Percentiles rank a stretch among this genome's conserved stretches.
phyloP scores from a whole-genome alignment of 2,329 filamentous ascomycete species.

The Exophiala xenobiotica region DNA sequence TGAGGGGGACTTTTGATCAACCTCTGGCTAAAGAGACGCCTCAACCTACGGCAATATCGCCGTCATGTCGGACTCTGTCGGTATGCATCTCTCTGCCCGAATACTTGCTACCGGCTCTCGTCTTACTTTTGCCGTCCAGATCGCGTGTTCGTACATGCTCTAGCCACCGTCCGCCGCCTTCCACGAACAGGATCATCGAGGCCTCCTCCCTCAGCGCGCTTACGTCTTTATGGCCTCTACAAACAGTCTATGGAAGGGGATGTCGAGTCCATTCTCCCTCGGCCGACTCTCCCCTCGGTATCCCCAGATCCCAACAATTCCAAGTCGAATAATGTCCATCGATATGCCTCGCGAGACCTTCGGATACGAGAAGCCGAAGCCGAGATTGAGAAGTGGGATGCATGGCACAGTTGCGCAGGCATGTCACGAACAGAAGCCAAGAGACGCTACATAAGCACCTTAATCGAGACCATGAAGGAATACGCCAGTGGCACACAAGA shows the following conservation, averaged over 20 bases:
- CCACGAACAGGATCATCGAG: constrained; percentile 87
- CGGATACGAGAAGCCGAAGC: constrained; percentile 45
- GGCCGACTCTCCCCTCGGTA: constrained; percentile 54
- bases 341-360: constrained; percentile 29
- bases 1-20: constrained; percentile 2
- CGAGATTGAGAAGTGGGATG: constrained; percentile 60
- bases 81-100: constrained; percentile 36
- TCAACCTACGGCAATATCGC: constrained; percentile 2
- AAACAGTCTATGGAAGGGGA: constrained; percentile 99
- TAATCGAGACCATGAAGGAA: constrained; percentile 95
- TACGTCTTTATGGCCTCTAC: constrained; percentile 95
- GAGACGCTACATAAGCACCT: constrained; percentile 84
- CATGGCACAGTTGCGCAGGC: constrained; percentile 86
- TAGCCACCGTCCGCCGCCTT: constrained; percentile 98
- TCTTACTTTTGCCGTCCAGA: constrained; percentile 54
- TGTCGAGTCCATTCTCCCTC: constrained; percentile 88
- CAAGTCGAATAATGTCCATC: constrained; percentile 27
- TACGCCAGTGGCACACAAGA: constrained; percentile 82
- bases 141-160: constrained; percentile 96
- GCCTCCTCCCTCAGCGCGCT: constrained; percentile 78
- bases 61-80: constrained; percentile 44
- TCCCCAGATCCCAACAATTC: constrained; percentile 25
- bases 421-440: constrained; percentile 89
- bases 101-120: neutral
- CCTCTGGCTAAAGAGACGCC: neutral